Evolutionary conservation across 2,329 filamentous ascomycete species (phyloP).

Genomic region (Sporothrix schenckii): DNA sequence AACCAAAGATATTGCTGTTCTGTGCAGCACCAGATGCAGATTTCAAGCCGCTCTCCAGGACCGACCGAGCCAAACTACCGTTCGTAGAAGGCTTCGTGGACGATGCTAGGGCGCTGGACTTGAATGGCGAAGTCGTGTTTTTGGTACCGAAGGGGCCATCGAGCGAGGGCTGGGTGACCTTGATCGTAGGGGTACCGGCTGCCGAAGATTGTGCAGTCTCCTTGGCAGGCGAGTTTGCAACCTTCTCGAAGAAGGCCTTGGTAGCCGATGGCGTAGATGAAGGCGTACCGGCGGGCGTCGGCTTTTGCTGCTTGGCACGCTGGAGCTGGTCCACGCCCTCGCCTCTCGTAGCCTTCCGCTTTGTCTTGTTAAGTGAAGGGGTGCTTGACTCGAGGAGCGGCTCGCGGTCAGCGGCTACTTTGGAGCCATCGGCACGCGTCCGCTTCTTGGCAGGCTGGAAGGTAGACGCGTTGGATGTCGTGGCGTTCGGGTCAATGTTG

Average conservation of each 20-base stretch:
- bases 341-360: constrained; percentile 54
- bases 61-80: constrained; percentile 48
- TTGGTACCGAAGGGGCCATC: constrained; percentile 36
- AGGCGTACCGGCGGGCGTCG: constrained; percentile 35
- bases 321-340: constrained; percentile 53
- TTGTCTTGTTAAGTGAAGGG: constrained; percentile 51
- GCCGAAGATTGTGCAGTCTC: constrained; percentile 35
- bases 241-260: constrained; percentile 60
- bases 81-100: constrained; percentile 43
- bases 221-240: constrained; percentile 55
- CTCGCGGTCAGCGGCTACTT: constrained; percentile 42
- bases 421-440: constrained; percentile 43
- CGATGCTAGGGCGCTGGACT: constrained; percentile 43
- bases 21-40: constrained; percentile 32
- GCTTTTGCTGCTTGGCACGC: constrained; percentile 56
- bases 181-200: constrained; percentile 33
- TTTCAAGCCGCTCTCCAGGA: constrained; percentile 44
- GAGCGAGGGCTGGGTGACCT: constrained; percentile 38
- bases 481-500: constrained; percentile 48
- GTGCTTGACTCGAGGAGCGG: constrained; percentile 45
- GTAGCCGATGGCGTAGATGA: constrained; percentile 53
- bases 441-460: constrained; percentile 53
- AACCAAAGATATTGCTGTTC: constrained; percentile 62
- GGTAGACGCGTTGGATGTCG: constrained; percentile 42
- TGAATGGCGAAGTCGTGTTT: constrained; percentile 38